Evolutionary conservation across 768 basidiomycete species (phyloP).

Genomic region (Steccherinum ochraceum): DNA sequence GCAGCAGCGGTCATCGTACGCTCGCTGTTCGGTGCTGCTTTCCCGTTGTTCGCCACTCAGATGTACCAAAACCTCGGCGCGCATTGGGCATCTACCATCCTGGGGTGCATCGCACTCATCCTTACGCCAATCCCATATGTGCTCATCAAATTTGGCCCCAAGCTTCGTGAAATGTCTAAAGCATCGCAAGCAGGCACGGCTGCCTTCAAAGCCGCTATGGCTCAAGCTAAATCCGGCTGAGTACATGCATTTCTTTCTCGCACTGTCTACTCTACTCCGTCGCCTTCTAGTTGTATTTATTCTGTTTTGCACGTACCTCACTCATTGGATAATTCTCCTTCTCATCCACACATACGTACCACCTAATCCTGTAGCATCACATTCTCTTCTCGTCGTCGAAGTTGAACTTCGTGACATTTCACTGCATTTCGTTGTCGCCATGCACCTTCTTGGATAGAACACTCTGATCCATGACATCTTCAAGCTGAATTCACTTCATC

Average conservation of each 20-base stretch:
- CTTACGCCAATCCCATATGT: slow-evolving; percentile 38
- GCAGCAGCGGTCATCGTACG: slow-evolving; percentile 47
- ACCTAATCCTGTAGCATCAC: too few relatives aligned
- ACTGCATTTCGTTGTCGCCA: too few relatives aligned
- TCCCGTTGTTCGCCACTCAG: slow-evolving; percentile 45
- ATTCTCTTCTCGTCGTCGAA: too few relatives aligned
- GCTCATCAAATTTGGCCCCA: slow-evolving; percentile 13
- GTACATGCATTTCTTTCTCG: neutral
- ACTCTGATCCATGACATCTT: too few relatives aligned
- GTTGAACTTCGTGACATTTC: too few relatives aligned
- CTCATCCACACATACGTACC: too few relatives aligned
- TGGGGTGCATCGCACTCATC: slow-evolving; percentile 43
- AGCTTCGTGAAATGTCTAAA: neutral
- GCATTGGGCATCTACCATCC: slow-evolving; percentile 52
- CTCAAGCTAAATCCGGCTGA: neutral
- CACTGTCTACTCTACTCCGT: too few relatives aligned
- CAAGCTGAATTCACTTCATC: too few relatives aligned
- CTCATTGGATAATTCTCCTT: too few relatives aligned
- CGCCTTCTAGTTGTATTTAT: too few relatives aligned
- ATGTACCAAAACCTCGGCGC: slow-evolving; percentile 47
- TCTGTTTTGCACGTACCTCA: too few relatives aligned
- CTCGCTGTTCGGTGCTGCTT: slow-evolving; percentile 39
- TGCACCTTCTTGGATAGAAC: too few relatives aligned
- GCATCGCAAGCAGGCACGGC: neutral
- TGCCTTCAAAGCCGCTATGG: neutral